Evolutionary conservation across 2,329 filamentous ascomycete species (phyloP).

Genomic region (Aureobasidium sp.): DNA sequence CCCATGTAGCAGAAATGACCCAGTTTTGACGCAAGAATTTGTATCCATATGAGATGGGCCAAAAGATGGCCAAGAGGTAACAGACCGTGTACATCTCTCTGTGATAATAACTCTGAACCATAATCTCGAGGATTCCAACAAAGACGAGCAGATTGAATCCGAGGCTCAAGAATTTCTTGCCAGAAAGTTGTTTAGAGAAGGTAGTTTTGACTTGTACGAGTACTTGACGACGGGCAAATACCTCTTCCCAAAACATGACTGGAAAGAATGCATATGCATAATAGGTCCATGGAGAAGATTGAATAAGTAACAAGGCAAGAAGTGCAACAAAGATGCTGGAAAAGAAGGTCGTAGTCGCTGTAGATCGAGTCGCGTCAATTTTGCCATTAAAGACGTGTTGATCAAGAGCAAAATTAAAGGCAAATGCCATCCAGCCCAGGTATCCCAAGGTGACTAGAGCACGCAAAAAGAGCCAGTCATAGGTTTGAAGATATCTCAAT

Average conservation of each 20-base stretch:
- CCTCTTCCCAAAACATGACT: slow-evolving; percentile 92
- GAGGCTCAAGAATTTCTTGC: slow-evolving; percentile 50
- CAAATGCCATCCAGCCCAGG: slow-evolving; percentile 90
- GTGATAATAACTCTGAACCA: slow-evolving; percentile 84
- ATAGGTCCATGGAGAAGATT: slow-evolving; percentile 73
- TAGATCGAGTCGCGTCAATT: slow-evolving; percentile 54
- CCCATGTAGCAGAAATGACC: slow-evolving; percentile 62
- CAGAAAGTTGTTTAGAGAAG: slow-evolving; percentile 60
- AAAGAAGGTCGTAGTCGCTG: slow-evolving; percentile 56
- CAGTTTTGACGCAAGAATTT: slow-evolving; percentile 62
- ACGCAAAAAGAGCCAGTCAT: slow-evolving; percentile 94
- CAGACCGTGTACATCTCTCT: slow-evolving; percentile 77
- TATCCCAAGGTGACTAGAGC: slow-evolving; percentile 85
- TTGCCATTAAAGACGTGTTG: slow-evolving; percentile 72
- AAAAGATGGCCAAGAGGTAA: slow-evolving; percentile 67
- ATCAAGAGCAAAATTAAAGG: slow-evolving; percentile 79
- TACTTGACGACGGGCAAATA: slow-evolving; percentile 68
- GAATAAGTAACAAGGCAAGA: slow-evolving; percentile 71
- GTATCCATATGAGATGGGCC: slow-evolving; percentile 67
- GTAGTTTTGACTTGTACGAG: slow-evolving; percentile 57
- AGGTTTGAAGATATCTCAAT: slow-evolving; percentile 89
- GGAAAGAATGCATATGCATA: slow-evolving; percentile 91
- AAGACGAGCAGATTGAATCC: slow-evolving; percentile 58
- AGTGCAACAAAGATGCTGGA: slow-evolving; percentile 66
- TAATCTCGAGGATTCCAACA: slow-evolving; percentile 65